Evolutionary conservation across 2,329 filamentous ascomycete species (phyloP), one percentile per base, ranked within the genome.

Genomic region (Trichophyton verrucosum): DNA sequence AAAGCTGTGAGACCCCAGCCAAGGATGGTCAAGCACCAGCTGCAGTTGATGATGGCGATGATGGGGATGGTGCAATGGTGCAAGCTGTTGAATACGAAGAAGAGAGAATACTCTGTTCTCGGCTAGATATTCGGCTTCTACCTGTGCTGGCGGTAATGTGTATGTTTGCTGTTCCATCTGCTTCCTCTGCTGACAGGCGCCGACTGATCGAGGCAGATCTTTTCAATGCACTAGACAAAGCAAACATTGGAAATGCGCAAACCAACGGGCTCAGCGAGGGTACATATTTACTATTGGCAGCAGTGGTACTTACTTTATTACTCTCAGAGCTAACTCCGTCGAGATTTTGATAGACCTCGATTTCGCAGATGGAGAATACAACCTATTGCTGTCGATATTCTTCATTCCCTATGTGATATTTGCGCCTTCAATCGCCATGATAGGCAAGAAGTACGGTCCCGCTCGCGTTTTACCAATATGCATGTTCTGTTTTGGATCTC

Each of bases 391-490:
- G 40, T 81, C 79, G 58, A 84, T 91, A 64, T 91, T 91, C 77
- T 91, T 87, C 72, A 78, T 90, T 5, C 87, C 87, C 0, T 89
- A 87, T 69, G 86, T 89, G 40, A 68, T 90, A 2, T 86, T 84
- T 60, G 86, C 85, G 1, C 85, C 85, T 0, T 82, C 84, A 1
- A 72, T 88, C 44, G 78, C 77, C 11, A 85, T 89, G 74, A 68
- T 87, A 3, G 86, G 86, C 60, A 89, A 88, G 74, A 84, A 81
- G 63, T 86, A 80, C 67, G 85, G 85, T 0, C 83, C 86, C 0
- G 78, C 82, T 61, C 76, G 80, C 17, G 83, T 86, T 8, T 74
- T 90, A 7, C 85, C 86, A 0, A 71, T 84, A 56, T 80, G 88
- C 72, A 89, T 89, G 86, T 79, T 86, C 64, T 77, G 71, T 44